Conservation (phyloP, 148 eudicot genomes). For the Nepenthes gracilis region DNA sequence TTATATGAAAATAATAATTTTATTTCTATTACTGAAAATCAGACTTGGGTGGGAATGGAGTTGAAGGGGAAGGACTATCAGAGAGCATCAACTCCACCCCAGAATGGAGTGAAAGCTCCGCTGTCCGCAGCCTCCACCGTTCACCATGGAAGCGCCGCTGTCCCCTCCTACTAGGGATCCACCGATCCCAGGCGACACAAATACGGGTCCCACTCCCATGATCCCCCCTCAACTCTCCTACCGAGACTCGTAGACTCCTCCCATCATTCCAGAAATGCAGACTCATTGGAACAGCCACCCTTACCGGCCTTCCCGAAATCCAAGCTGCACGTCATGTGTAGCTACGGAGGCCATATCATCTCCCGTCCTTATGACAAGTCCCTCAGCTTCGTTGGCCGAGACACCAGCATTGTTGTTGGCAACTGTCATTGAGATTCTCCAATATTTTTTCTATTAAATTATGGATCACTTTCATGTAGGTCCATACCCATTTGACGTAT, state of each 20-base stretch:
- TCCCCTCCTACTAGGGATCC: too few relatives aligned
- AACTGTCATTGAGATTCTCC: conserved; percentile 36
- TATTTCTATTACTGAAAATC: too few relatives aligned
- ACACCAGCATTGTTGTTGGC: conserved; percentile 63
- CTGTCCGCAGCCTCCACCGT: too few relatives aligned
- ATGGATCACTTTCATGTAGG: too few relatives aligned
- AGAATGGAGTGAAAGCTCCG: too few relatives aligned
- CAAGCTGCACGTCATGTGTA: conserved; percentile 72
- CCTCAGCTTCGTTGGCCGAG: conserved; percentile 81
- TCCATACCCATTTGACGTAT: too few relatives aligned
- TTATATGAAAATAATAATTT: too few relatives aligned
- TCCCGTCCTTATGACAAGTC: conserved; percentile 80
- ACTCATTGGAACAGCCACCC: conserved; percentile 19
- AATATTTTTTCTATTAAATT: conserved; percentile 14
- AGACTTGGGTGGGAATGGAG: too few relatives aligned
- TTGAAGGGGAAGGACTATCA: too few relatives aligned
- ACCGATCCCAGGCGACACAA: background rate
- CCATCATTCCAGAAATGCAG: conserved; percentile 47
- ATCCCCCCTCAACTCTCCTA: conserved; percentile 10
- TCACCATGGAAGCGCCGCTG: conserved; percentile 44
- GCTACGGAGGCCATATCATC: conserved; percentile 80
- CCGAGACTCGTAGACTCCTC: conserved; percentile 50
- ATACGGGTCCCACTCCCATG: background rate
- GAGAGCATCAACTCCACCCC: too few relatives aligned
- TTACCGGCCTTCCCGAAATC: conserved; percentile 10